A percentile compares a stretch with the other conserved stretches of the same genome.
Evolutionary conservation across 163 green algal genomes (phyloP).

Genomic region (Volvox carteri): DNA sequence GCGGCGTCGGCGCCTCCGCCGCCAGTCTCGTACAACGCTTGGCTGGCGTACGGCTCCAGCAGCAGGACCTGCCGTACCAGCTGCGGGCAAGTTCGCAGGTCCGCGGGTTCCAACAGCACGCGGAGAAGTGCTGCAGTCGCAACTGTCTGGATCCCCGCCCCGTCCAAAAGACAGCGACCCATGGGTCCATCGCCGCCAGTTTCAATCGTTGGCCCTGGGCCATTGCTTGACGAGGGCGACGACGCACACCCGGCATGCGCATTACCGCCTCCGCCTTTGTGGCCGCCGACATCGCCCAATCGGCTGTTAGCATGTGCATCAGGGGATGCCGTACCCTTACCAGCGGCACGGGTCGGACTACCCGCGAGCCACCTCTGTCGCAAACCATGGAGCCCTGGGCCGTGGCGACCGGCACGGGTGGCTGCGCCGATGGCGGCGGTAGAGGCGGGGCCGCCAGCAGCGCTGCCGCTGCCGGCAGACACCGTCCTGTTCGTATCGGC

Average conservation of each 20-base stretch:
- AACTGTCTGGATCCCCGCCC: not conserved
- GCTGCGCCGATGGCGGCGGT: not conserved
- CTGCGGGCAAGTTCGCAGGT: not conserved
- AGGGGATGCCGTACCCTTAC: not conserved
- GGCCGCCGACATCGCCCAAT: not conserved
- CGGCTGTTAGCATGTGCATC: not conserved
- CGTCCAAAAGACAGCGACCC: slow-evolving; percentile 18
- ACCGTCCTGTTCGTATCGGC: no score
- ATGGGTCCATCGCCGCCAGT: not conserved
- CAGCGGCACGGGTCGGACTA: not conserved
- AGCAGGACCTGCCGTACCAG: slow-evolving; percentile 44
- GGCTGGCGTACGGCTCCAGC: slow-evolving; percentile 34
- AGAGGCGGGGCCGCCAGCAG: not conserved
- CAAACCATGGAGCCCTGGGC: no score
- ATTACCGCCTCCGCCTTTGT: not conserved
- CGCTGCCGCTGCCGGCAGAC: not conserved
- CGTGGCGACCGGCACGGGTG: not conserved
- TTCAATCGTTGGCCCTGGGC: not conserved
- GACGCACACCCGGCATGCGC: not conserved
- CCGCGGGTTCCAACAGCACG: not conserved
- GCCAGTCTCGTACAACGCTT: not conserved
- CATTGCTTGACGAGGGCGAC: not conserved
- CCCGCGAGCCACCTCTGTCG: not conserved
- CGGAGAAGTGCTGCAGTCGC: not conserved
- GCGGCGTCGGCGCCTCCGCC: not conserved